Conservation (phyloP, 345 rosid genomes). For the rapeseed (Brassica napus) region DNA sequence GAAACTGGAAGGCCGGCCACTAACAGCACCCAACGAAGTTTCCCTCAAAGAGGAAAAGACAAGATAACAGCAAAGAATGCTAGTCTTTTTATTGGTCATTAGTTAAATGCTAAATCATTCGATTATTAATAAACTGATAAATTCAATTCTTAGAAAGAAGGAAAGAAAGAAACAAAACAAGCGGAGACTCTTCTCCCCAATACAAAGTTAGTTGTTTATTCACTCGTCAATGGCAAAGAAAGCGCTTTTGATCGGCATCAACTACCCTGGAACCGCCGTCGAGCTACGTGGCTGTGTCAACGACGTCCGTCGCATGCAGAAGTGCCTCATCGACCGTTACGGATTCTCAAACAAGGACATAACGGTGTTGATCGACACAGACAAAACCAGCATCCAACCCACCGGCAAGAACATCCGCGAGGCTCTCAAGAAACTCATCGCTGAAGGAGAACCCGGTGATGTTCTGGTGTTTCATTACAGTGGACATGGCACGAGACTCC, state of each 20-base stretch:
- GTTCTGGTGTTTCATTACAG: conserved; percentile 77
- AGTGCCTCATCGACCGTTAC: conserved; percentile 55
- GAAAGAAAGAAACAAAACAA: not conserved
- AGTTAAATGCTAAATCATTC: not conserved
- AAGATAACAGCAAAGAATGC: not conserved
- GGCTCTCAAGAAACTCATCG: conserved; percentile 48
- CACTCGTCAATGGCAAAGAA: conserved; percentile 53
- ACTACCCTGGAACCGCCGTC: conserved; percentile 79
- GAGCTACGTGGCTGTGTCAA: conserved; percentile 86
- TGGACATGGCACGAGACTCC: conserved; percentile 93
- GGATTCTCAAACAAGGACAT: conserved; percentile 66
- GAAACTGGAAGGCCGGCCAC: conserved; percentile 21
- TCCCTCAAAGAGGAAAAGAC: not conserved
- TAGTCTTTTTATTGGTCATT: not conserved
- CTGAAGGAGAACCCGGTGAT: conserved; percentile 57
- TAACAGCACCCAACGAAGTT: not conserved
- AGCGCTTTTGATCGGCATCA: conserved; percentile 79
- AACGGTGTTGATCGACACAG: conserved; percentile 66
- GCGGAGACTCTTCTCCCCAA: not conserved
- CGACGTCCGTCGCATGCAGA: conserved; percentile 70
- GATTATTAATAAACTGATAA: not conserved
- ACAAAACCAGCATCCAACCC: conserved; percentile 58
- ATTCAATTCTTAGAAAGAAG: not conserved
- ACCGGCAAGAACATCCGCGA: conserved; percentile 76
- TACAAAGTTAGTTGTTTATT: not conserved